phyloP scores from a whole-genome alignment of 352 stramenopile genomes.

The Phytophthora pinifolia region DNA sequence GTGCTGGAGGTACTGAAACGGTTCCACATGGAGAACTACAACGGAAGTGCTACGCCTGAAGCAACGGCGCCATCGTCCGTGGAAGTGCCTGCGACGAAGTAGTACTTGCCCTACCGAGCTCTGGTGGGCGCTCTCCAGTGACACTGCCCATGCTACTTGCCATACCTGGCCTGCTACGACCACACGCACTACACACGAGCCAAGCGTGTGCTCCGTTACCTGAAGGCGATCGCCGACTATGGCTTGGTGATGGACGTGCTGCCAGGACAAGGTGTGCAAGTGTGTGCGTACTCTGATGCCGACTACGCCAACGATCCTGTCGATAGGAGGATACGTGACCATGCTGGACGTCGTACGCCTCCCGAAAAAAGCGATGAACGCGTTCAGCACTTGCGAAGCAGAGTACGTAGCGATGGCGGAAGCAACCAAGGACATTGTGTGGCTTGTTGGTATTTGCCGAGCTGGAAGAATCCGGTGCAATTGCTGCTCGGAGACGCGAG shows the following conservation, averaged over 20 bases:
- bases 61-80: neutral
- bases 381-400: no score
- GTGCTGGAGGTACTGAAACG: neutral
- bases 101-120: slow-evolving; percentile 7
- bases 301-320: slow-evolving; percentile 6
- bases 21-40: neutral
- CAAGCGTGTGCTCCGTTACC: slow-evolving; percentile 5
- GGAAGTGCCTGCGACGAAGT: slow-evolving; percentile 2
- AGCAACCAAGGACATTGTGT: no score
- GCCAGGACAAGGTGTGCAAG: neutral
- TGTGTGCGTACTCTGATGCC: slow-evolving; percentile 1
- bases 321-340: neutral
- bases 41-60: slow-evolving; percentile 1
- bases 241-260: slow-evolving; percentile 7
- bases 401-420: no score
- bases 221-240: slow-evolving; percentile 7
- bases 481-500: no score
- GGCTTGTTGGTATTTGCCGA: no score
- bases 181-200: slow-evolving; percentile 4
- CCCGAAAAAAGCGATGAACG: no score
- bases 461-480: no score
- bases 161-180: neutral
- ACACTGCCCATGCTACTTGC: neutral
- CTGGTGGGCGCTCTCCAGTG: slow-evolving; percentile 8
- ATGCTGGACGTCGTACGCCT: slow-evolving; percentile 2